Evolutionary conservation across 371 early-diverging fungal genomes (phyloP).

Genomic region (Entomophthora muscae): DNA sequence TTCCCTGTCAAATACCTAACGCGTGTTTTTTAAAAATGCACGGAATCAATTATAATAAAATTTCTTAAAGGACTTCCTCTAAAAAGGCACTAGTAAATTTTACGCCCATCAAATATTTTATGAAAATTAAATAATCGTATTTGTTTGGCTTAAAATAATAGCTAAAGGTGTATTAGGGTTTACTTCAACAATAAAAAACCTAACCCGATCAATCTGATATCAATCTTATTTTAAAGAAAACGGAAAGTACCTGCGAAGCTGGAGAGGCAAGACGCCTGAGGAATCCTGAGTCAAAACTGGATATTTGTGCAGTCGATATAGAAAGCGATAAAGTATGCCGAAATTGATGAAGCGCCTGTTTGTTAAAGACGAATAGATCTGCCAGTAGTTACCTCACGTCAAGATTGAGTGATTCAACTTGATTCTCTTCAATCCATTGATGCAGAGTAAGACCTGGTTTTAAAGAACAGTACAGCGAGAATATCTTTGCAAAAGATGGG

Average conservation of each 20-base stretch:
- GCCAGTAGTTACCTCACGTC: conserved; percentile 24
- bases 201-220: no score
- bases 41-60: no score
- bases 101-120: no score
- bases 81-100: no score
- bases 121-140: no score
- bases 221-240: no score
- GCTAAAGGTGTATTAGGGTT: no score
- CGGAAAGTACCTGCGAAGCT: not conserved
- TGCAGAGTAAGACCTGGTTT: conserved; percentile 50
- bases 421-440: conserved; percentile 58
- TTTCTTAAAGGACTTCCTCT: no score
- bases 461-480: conserved; percentile 49
- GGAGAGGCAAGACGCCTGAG: not conserved
- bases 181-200: no score
- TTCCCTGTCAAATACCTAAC: conserved; percentile 11
- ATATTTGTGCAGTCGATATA: not conserved
- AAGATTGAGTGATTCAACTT: conserved; percentile 32
- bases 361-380: not conserved
- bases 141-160: no score
- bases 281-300: not conserved
- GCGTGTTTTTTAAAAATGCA: no score
- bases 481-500: conserved; percentile 40
- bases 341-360: conserved; percentile 24
- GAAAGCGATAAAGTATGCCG: not conserved